Base-by-base conservation (phyloP, 371 early-diverging fungal species). In the Mycotypha africana region DNA sequence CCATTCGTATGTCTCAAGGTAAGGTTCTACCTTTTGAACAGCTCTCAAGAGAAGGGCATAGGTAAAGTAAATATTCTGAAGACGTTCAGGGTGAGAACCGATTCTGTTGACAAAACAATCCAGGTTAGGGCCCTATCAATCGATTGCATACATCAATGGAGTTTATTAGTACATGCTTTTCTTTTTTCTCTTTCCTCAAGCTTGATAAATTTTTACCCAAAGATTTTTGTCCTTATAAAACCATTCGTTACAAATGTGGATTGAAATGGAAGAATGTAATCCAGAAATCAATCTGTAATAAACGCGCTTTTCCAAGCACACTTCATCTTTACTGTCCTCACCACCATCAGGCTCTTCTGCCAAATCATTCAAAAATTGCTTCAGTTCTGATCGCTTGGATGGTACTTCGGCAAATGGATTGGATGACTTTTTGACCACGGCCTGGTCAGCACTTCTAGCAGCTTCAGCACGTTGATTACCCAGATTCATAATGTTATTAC, bases 221-320 rank as follows among this genome's bases (percentile, higher is more conserved):
- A 73, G 65, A 14, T 90, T 88, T 2, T 92, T 88, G 1, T 82
- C 84, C 43, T 81, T 70, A 56, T 97, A 81, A 54, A 92, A 84
- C 71, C 84, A 89, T 60, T 97, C 87, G 41, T 90, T 79, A 59
- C 97, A 97, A 33, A 98, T 90, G 64, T 98, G 98, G 17, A 92
- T 89, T 0, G 97, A 96, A n/a, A 96, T 95, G 17, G 97, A 97
- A 0, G 96, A 77, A 57, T 98, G 99, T 16, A 98, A 76, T 1
- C 92, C 98, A 21, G 96, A 96, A 11, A 98, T 82, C 21, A 93
- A 59, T 11, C 88, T 81, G 69, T 96, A 95, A 57, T 94, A 97
- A 3, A 94, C 86, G 9, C 91, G 79, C 58, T 93, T 92, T 64
- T 98, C 98, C 16, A 82, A 67, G 47, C 95, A 96, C 11, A 76